These are phyloP conservation scores for Penicillium expansum DNA, from an alignment of 2,329 filamentous ascomycete species.

Conservation along the genomic window DNA sequence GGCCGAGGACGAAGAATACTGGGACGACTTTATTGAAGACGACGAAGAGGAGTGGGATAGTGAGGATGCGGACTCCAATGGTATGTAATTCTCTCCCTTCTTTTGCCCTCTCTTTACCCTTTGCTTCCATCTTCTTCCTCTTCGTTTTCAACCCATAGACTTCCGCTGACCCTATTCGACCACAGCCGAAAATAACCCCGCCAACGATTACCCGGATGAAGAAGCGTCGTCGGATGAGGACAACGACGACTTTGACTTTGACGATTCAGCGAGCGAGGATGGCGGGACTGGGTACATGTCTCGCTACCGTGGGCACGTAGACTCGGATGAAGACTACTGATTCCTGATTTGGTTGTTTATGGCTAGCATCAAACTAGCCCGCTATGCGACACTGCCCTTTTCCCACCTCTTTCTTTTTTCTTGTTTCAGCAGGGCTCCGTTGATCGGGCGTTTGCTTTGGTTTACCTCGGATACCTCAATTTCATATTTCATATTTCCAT, in stretches of 20 bases:
- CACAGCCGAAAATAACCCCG: slow-evolving; percentile 50
- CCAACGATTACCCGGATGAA: slow-evolving; percentile 53
- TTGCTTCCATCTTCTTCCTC: background rate
- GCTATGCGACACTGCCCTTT: background rate
- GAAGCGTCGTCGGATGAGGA: slow-evolving; percentile 47
- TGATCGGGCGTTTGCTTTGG: background rate
- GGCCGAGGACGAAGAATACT: slow-evolving; percentile 50
- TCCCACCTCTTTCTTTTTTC: background rate
- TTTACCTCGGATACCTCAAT: background rate
- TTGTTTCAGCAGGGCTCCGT: background rate
- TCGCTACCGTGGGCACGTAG: slow-evolving; percentile 24
- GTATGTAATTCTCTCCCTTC: slow-evolving; percentile 29
- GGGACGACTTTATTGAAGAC: slow-evolving; percentile 56
- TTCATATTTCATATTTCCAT: background rate
- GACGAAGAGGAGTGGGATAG: slow-evolving; percentile 57
- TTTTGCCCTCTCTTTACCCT: background rate
- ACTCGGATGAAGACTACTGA: slow-evolving; percentile 31
- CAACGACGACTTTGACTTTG: slow-evolving; percentile 42
- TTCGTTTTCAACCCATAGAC: background rate
- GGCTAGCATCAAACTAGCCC: background rate
- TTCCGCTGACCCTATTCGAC: background rate
- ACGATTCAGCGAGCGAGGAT: slow-evolving; percentile 35
- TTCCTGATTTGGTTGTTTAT: background rate
- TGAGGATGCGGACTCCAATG: slow-evolving; percentile 63
- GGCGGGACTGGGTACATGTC: slow-evolving; percentile 24